Base-by-base conservation (phyloP, 2,329 filamentous ascomycete species). In the Fusarium sulawesiense region DNA sequence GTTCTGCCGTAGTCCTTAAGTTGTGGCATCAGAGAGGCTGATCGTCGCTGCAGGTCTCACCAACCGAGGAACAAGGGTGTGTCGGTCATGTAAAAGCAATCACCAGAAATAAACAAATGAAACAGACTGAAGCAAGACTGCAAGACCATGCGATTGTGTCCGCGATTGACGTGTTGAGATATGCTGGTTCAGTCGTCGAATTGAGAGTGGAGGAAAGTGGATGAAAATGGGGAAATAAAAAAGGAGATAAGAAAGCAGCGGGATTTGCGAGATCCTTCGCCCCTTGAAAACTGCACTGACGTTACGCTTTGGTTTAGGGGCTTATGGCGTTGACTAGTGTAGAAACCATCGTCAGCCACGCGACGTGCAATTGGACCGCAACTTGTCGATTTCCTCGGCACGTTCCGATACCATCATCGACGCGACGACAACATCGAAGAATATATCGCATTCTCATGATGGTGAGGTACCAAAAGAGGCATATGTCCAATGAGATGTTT, bases 401-500 rank as follows among this genome's bases (percentile, higher is more conserved):
- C 34, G 34, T 37, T 37, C 34, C 34, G 34, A 1, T 2, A 37
- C 34, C 18, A n/a, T 37, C 18, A 37, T 37, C 18, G 10, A 30
- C 29, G 29, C 29, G 29, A 30, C 29, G 29, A 37, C 34, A 7
- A 12, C 34, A 12, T n/a, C 18, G 9, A 37, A 37, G 18, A 7
- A 11, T 4, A 37, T 37, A 3, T 6, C 16, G 10, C 0, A 12
- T 37, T 37, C 3, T 7, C 18, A 37, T 2, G 3, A n/a, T 11
- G 1, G 7, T n/a, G 2, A n/a, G 29, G 6, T 30, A 6, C 7
- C 6, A 7, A 3, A 1, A 13, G 12, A 30, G 29, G 29, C 12
- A 13, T 30, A 7, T 30, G 6, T 30, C 29, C 12, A 30, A 1
- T 7, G 29, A 13, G 4, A 30, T 30, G 29, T 30, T 13, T 30